Conservation (phyloP, 768 basidiomycete species). For the Naganishia friedmannii region DNA sequence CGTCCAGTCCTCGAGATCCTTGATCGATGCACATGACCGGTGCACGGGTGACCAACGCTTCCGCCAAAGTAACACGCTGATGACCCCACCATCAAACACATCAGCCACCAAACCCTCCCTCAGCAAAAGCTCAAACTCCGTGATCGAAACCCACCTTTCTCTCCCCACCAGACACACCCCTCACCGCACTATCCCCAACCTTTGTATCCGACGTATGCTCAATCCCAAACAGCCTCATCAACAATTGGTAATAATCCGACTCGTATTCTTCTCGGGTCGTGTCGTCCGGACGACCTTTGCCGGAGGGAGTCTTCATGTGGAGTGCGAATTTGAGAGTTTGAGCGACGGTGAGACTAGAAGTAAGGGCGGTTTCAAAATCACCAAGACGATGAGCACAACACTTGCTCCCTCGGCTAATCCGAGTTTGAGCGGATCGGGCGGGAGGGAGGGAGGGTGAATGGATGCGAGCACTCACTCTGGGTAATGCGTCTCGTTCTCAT, state of each 20-base stretch:
- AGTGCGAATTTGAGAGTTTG: constrained; percentile 46
- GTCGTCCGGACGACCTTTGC: constrained; percentile 23
- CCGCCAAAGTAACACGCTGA: constrained; percentile 31
- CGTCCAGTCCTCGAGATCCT: constrained; percentile 34
- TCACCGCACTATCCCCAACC: constrained; percentile 53
- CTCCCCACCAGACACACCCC: constrained; percentile 48
- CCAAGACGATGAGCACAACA: constrained; percentile 14
- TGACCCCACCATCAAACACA: neutral
- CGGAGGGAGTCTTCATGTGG: constrained; percentile 41
- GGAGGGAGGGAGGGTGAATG: neutral
- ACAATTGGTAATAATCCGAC: constrained; percentile 38
- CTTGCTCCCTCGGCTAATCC: too few relatives aligned
- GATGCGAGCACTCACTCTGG: constrained; percentile 16
- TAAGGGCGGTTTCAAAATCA: constrained; percentile 19
- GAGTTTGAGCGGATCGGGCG: too few relatives aligned
- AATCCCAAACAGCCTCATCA: constrained; percentile 47
- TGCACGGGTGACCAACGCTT: constrained; percentile 30
- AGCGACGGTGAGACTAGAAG: constrained; percentile 42
- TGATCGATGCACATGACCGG: constrained; percentile 31
- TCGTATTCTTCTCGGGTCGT: constrained; percentile 41
- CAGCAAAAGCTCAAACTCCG: neutral
- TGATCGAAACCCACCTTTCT: constrained; percentile 24
- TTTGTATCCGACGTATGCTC: constrained; percentile 45
- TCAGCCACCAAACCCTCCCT: neutral
- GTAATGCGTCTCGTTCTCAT: constrained; percentile 24